A percentile compares a stretch with the other conserved stretches of the same genome.
Conservation (phyloP, 805 yeast genomes). For the Candida broadrunensis region DNA sequence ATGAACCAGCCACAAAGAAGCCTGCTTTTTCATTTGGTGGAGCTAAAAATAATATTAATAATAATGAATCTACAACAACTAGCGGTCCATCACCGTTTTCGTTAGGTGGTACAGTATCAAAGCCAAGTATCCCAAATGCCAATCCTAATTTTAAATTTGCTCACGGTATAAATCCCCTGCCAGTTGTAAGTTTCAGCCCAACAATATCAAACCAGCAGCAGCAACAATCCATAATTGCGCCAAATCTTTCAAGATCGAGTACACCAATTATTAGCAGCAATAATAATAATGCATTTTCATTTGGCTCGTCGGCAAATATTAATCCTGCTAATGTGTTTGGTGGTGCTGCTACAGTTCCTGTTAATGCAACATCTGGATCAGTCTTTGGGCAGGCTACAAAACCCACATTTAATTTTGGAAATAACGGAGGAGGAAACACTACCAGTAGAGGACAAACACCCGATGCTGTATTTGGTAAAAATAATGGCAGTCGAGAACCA, state of each 20-base stretch:
- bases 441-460: neutral
- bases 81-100: conserved; percentile 7
- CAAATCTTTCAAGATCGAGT: neutral
- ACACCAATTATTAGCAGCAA: neutral
- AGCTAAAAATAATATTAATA: too few relatives aligned
- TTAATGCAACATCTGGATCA: neutral
- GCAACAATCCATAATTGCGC: neutral
- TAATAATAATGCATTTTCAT: neutral
- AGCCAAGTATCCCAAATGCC: neutral
- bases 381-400: neutral
- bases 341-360: neutral
- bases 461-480: conserved; percentile 1
- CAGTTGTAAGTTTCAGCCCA: conserved; percentile 9
- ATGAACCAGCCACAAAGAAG: neutral
- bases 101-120: conserved; percentile 5
- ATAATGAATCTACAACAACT: too few relatives aligned
- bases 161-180: conserved; percentile 7
- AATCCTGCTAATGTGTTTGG: conserved; percentile 33
- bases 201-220: conserved; percentile 2
- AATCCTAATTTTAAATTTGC: conserved; percentile 10
- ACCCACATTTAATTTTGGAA: conserved; percentile 8
- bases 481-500: conserved; percentile 14
- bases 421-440: neutral
- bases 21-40: conserved; percentile 1
- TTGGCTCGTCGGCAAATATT: neutral